Conservation (phyloP, 2,329 filamentous ascomycete species). For the Oidium heveae region DNA sequence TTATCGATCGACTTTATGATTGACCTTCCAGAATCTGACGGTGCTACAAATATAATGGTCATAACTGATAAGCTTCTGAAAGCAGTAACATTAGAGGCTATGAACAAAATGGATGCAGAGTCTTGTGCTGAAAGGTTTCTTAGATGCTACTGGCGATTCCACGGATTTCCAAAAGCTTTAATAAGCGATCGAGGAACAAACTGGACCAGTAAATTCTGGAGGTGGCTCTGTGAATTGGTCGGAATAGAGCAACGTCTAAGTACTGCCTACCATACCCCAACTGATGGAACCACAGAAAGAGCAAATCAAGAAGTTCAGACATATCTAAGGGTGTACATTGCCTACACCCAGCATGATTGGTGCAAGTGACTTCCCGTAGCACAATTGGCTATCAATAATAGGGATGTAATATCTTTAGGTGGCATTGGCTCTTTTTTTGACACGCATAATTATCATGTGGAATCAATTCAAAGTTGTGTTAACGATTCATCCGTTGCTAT, state of each 20-base stretch:
- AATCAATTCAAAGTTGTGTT: not conserved
- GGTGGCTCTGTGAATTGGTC: not conserved
- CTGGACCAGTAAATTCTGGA: slow-evolving; percentile 1
- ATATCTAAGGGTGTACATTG: not conserved
- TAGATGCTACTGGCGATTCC: not conserved
- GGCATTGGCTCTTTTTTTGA: not conserved
- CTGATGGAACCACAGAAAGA: not conserved
- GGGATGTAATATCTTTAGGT: not conserved
- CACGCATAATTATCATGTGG: not conserved
- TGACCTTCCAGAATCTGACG: not conserved
- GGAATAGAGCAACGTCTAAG: not conserved
- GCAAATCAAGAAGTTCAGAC: not conserved
- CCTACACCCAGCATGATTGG: not conserved
- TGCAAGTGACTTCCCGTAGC: not conserved
- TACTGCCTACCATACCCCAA: slow-evolving; percentile 1
- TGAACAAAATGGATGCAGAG: not conserved
- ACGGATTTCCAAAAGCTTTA: not conserved
- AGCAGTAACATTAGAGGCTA: not conserved
- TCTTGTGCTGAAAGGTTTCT: not conserved
- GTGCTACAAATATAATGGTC: not conserved
- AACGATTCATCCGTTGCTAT: not conserved
- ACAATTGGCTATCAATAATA: slow-evolving; percentile 1
- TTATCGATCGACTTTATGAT: not conserved
- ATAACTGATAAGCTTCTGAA: not conserved
- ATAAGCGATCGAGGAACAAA: not conserved